Evolutionary conservation across 257 asterid species (phyloP).

Genomic region (Agastache rugosa): DNA sequence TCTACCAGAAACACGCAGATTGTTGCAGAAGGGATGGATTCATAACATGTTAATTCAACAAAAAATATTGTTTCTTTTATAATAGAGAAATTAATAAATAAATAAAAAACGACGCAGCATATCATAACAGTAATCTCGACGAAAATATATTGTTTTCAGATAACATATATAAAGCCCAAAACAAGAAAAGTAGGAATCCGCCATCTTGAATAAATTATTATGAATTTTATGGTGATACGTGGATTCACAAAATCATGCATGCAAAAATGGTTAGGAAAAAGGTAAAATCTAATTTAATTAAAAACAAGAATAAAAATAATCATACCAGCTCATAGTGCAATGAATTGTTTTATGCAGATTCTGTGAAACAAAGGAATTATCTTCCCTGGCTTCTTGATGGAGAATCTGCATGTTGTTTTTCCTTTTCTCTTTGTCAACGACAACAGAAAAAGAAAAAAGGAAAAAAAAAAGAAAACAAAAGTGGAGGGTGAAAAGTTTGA

Average conservation of each 20-base stretch:
- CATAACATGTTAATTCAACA: background rate
- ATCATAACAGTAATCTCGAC: background rate
- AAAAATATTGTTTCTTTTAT: background rate
- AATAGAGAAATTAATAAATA: background rate
- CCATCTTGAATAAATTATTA: background rate
- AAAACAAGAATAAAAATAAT: background rate
- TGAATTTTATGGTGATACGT: background rate
- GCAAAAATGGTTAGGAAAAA: background rate
- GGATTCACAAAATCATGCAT: background rate
- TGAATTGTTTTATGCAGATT: constrained; percentile 27
- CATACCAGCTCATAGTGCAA: constrained; percentile 32
- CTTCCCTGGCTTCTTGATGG: constrained; percentile 36
- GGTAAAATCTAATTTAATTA: background rate
- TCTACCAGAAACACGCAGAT: background rate
- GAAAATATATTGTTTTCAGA: background rate
- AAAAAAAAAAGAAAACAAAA: background rate
- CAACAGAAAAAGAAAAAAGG: background rate
- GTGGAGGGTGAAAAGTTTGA: background rate
- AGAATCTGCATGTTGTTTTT: constrained; percentile 34
- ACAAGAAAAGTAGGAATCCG: background rate
- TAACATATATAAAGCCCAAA: background rate
- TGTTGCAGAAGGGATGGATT: background rate
- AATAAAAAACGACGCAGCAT: background rate
- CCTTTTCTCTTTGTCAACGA: background rate
- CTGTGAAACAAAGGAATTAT: constrained; percentile 35